Evolutionary conservation across 164 flowering plant species (phyloP).

Genomic region (Pachysandra terminalis): DNA sequence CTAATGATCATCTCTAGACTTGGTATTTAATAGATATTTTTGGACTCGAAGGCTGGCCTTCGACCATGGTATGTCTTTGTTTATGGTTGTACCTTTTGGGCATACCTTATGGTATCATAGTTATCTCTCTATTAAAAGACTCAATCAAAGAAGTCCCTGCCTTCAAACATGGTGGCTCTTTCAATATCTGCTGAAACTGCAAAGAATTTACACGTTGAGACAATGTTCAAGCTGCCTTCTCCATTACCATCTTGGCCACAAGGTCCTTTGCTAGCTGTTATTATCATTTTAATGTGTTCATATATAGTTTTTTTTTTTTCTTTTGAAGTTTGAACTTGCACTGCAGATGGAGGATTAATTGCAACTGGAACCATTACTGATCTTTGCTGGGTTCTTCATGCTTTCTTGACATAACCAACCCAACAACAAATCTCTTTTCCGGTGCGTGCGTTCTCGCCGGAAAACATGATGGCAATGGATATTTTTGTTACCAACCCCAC

Average conservation of each 20-base stretch:
- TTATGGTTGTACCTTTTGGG: no score
- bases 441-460: slow-evolving; percentile 72
- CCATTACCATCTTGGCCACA: slow-evolving; percentile 47
- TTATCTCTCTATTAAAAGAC: not conserved
- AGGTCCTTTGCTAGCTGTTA: slow-evolving; percentile 22
- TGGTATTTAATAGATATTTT: no score
- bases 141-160: not conserved
- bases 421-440: slow-evolving; percentile 51
- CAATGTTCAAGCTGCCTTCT: slow-evolving; percentile 58
- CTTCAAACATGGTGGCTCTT: slow-evolving; percentile 33
- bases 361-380: slow-evolving; percentile 48
- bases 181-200: slow-evolving; percentile 10
- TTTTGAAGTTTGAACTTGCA: slow-evolving; percentile 1
- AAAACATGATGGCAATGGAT: slow-evolving; percentile 25
- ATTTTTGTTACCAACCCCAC: no score
- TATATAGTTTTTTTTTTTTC: not conserved
- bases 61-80: no score
- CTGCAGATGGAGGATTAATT: slow-evolving; percentile 63
- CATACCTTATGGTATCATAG: no score
- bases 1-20: no score
- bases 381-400: slow-evolving; percentile 65
- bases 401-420: slow-evolving; percentile 72
- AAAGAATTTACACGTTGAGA: slow-evolving; percentile 33
- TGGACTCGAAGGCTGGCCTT: no score
- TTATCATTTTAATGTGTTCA: no score